phyloP scores from a whole-genome alignment of 2,329 filamentous ascomycete species.

The Talaromyces sp. region DNA sequence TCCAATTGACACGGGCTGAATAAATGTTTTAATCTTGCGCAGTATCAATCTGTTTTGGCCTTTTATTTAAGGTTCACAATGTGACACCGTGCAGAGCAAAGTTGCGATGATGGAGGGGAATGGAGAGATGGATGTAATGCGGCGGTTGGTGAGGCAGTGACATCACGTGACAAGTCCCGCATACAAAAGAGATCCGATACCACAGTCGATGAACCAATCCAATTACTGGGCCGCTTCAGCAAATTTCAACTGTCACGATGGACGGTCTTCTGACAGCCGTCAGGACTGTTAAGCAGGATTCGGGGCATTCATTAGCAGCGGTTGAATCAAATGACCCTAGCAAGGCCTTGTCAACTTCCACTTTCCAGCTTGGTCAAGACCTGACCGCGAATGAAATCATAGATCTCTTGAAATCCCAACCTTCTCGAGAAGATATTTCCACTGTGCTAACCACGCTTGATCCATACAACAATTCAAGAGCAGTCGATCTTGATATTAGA shows the following conservation, averaged over 20 bases:
- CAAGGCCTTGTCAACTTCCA: constrained; percentile 12
- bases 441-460: constrained; percentile 39
- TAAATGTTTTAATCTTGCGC: no score
- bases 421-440: constrained; percentile 37
- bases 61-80: neutral
- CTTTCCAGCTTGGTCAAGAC: constrained; percentile 19
- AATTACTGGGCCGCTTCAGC: constrained; percentile 7
- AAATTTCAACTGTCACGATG: constrained; percentile 31
- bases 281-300: constrained; percentile 37
- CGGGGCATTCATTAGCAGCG: constrained; percentile 20
- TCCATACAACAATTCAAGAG: constrained; percentile 28
- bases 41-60: neutral
- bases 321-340: constrained; percentile 10
- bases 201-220: constrained; percentile 18
- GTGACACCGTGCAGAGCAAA: neutral
- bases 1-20: no score
- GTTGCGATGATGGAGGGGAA: constrained; percentile 12
- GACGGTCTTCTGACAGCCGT: constrained; percentile 43
- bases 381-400: constrained; percentile 38
- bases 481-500: constrained; percentile 58
- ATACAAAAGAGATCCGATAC: constrained; percentile 23
- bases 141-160: constrained; percentile 13
- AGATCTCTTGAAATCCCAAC: constrained; percentile 43
- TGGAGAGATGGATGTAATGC: constrained; percentile 15
- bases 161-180: constrained; percentile 30